A percentile compares a stretch with the other conserved stretches of the same genome.
phyloP scores from a whole-genome alignment of 169 alveolate genomes.

The Plasmodium billcollinsi region DNA sequence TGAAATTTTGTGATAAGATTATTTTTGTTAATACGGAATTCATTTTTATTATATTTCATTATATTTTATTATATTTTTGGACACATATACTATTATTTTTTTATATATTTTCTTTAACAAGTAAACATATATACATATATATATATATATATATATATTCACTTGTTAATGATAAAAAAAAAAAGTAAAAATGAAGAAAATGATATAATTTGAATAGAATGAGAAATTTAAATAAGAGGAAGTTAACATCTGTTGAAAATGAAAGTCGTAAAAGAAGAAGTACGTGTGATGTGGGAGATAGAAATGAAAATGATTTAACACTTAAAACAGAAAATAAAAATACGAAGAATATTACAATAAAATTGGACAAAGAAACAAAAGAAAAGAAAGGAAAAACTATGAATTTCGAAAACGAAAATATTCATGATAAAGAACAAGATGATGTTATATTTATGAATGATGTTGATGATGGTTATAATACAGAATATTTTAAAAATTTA shows the following conservation, averaged over 20 bases:
- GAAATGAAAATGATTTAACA: neutral
- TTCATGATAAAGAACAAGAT: neutral
- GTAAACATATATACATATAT: neutral
- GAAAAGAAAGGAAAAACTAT: too few species aligned
- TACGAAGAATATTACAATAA: neutral
- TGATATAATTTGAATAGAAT: conserved; percentile 3
- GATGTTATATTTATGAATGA: conserved; percentile 2
- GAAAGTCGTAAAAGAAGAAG: neutral
- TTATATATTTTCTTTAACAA: neutral
- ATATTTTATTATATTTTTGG: too few species aligned
- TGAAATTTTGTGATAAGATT: too few species aligned
- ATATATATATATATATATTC: neutral
- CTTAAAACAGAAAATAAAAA: too few species aligned
- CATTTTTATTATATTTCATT: too few species aligned
- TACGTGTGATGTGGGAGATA: neutral
- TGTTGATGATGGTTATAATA: neutral
- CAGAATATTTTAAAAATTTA: neutral
- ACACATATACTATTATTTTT: too few species aligned
- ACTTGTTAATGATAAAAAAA: neutral
- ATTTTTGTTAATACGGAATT: too few species aligned
- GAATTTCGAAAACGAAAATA: too few species aligned
- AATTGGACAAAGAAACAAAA: too few species aligned
- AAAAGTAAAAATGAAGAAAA: neutral
- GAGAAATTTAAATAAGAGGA: conserved; percentile 31
- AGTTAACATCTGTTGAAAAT: neutral